phyloP scores from a whole-genome alignment of 208 protist species.

The Blechomonas ayalai region DNA sequence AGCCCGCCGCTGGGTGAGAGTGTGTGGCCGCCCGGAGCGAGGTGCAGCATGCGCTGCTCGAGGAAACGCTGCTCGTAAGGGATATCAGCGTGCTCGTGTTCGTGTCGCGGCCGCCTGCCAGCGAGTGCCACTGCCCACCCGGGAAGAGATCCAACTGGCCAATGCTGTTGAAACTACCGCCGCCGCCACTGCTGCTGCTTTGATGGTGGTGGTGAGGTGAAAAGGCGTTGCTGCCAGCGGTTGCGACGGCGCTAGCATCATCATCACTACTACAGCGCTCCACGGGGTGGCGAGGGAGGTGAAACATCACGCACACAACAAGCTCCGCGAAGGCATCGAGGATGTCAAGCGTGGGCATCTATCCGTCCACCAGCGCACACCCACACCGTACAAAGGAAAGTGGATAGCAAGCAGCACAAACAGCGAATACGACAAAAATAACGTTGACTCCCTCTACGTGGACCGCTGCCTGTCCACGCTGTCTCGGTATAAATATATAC shows the following conservation, averaged over 20 bases:
- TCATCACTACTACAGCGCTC: constrained; percentile 2
- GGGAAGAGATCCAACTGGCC: no score
- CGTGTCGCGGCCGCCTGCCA: not conserved
- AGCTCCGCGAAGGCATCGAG: constrained; percentile 63
- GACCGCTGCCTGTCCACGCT: no score
- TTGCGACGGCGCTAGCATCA: constrained; percentile 1
- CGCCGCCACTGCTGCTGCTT: no score
- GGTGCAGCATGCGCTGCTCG: not conserved
- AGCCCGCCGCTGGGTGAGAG: not conserved
- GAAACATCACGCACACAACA: constrained; percentile 58
- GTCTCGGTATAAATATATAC: constrained; percentile 8
- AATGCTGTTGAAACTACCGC: no score
- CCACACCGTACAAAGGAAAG: no score
- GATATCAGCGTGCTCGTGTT: not conserved
- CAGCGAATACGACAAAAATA: no score
- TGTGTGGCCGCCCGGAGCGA: not conserved
- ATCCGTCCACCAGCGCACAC: no score
- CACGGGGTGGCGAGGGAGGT: constrained; percentile 18
- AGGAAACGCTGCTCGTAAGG: not conserved
- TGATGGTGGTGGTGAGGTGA: not conserved
- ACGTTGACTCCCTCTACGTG: no score
- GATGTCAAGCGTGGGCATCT: constrained; percentile 47
- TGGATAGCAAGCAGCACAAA: no score
- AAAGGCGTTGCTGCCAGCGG: not conserved
- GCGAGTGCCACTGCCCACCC: not conserved